Evolutionary conservation across 2,329 filamentous ascomycete species (phyloP), one percentile per base, ranked within the genome.

Genomic region (Xylariaceae sp.): DNA sequence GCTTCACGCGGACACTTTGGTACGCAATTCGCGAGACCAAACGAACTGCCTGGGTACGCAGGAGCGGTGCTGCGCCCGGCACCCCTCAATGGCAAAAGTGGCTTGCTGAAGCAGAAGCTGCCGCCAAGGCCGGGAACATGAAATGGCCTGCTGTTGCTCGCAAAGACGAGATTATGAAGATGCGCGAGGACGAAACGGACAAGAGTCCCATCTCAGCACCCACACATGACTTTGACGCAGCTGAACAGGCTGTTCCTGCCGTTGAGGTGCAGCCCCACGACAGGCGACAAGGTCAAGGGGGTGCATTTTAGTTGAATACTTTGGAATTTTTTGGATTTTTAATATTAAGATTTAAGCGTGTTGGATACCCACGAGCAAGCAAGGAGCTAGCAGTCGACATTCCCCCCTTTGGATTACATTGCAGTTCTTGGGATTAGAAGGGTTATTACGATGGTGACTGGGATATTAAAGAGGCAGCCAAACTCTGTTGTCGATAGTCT

Each of bases 1-100:
- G 75, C 50, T 85, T 79, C 60, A 86, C 82, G 0, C 69, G 79
- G 13, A 83, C 80, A 1, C 67, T 85, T 50, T 85, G 82, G 82
- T 82, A 77, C 58, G 81, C 80, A 2, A 82, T 86, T 40, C 73
- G 78, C 10, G 79, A 81, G 61, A 84, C 82, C 0, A 67, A 74
- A 61, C 70, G 71, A 20, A 79, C 73, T 0, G 76, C 75, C 3
- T 86, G 83, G 83, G 78, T 82, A 2, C 70, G 71, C 51, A 72
- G 75, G 33, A 78, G 75, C 42, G 76, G 79, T 10, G 77, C 80
- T 0, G 79, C 81, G 0, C 82, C 83, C 0, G 66, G 67, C 9
- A 84, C 82, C 0, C 62, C 70, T 0, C 72, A 78, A 53, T 86
- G 83, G 82, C 72, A 74, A 39, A 57, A 68, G 48, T 85, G 83